Percentiles rank a stretch among this genome's conserved stretches.
These are phyloP conservation scores for Fusarium subtropicale DNA, from an alignment of 2,329 filamentous ascomycete species.

Conservation along the genomic window DNA sequence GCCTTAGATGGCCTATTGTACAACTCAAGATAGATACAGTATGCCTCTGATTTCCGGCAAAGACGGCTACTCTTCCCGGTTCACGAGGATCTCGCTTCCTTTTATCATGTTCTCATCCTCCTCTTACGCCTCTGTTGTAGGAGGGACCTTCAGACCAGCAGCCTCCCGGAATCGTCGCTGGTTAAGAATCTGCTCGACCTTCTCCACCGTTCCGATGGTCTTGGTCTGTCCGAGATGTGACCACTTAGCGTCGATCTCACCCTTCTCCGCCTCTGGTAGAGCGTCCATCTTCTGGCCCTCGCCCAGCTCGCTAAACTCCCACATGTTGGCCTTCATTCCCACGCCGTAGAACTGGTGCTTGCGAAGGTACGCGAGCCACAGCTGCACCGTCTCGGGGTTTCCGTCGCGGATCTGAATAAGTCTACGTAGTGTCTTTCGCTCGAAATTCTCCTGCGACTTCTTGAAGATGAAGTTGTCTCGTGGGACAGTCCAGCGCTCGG, in stretches of 20 bases:
- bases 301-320: conserved; percentile 83
- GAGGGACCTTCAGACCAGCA: conserved; percentile 46
- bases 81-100: not conserved
- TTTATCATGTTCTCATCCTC: not conserved
- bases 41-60: conserved; percentile 5
- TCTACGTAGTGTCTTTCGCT: conserved; percentile 85
- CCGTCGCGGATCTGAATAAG: conserved; percentile 95
- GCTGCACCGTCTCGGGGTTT: conserved; percentile 85
- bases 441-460: conserved; percentile 98
- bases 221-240: conserved; percentile 66
- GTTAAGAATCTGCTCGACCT: conserved; percentile 68
- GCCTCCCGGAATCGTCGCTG: conserved; percentile 61
- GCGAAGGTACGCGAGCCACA: conserved; percentile 92
- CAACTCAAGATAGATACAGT: conserved; percentile 41
- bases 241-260: conserved; percentile 64
- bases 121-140: conserved; percentile 38
- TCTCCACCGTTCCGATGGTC: conserved; percentile 62
- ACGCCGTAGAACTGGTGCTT: conserved; percentile 97
- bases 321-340: conserved; percentile 98
- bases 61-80: conserved; percentile 26
- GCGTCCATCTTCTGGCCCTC: conserved; percentile 44
- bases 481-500: conserved; percentile 94
- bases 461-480: conserved; percentile 93
- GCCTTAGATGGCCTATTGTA: conserved; percentile 44
- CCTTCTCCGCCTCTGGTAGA: conserved; percentile 36